Evolutionary conservation across 805 yeast genomes (phyloP), one percentile per base, ranked within the genome.

Genomic region (Schwanniomyces sp.): DNA sequence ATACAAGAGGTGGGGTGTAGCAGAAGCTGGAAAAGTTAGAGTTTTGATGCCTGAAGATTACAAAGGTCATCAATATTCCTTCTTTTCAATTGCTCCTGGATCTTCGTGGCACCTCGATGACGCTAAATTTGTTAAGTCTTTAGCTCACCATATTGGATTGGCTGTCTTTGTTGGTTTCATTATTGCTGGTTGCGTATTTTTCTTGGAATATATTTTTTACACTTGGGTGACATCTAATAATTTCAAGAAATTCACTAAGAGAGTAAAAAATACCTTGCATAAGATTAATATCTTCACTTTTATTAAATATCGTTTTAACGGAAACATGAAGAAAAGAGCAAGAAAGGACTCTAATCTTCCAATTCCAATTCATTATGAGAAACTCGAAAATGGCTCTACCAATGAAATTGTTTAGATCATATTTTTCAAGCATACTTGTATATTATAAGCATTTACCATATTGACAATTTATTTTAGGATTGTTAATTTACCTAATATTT

Each of bases 51-150:
- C 95, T 4, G 63, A 67, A 34, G 91, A 86, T 62, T 88, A 88
- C 66, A 87, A 86, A 61, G 71, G 79, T 49, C 78, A 76, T 51
- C 60, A 75, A 1, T 69, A 76, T 54, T 78, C 91, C 0, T 87
- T 88, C 62, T 91, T 91, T 66, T 75, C 82, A 34, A 85, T 88
- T 46, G 74, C 89, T 0, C 79, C 81, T 46, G 97, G 97, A 40
- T 88, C 96, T 0, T 87, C 96, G 24, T 91, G 97, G 97, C 97
- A 91, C 67, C 69, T 81, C 59, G 89, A 84, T 54, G 97, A 91
- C 65, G 96, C 97, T 9, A 76, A 82, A 45, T 80, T 88, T 61
- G 81, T 91, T 66, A 83, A 87, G 59, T 70, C 80, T 7, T 69
- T 91, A 67, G 90, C 88, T 14, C 76, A 80, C 53, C 96, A 91